Evolutionary conservation across 1,139 yeast genomes (phyloP).

Genomic region (Groenewaldozyma sp.): DNA sequence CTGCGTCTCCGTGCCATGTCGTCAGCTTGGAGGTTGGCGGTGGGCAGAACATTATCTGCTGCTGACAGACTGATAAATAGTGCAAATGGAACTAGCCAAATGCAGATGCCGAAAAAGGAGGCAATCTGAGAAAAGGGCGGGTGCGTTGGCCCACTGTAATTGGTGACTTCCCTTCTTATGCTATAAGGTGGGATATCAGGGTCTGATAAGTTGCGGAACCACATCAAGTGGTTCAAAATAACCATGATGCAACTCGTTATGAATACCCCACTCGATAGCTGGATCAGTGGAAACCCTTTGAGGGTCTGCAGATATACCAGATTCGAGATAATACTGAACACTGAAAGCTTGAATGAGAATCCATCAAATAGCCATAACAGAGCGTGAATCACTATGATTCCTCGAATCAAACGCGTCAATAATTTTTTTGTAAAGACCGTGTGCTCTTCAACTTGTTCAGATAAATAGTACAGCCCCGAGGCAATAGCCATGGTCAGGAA

Average conservation of each 20-base stretch:
- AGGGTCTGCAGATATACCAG: constrained; percentile 67
- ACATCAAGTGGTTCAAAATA: constrained; percentile 68
- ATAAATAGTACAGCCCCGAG: constrained; percentile 80
- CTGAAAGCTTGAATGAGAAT: constrained; percentile 60
- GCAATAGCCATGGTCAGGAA: constrained; percentile 64
- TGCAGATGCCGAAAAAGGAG: constrained; percentile 84
- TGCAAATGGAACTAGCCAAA: constrained; percentile 93
- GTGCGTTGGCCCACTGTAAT: constrained; percentile 43
- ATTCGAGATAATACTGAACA: constrained; percentile 62
- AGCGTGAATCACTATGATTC: constrained; percentile 44
- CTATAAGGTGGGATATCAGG: constrained; percentile 44
- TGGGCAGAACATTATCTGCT: constrained; percentile 79
- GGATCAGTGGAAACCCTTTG: constrained; percentile 73
- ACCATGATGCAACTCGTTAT: constrained; percentile 65
- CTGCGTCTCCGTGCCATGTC: background rate
- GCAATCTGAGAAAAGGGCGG: constrained; percentile 85
- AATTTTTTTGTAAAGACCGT: constrained; percentile 73
- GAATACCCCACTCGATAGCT: constrained; percentile 59
- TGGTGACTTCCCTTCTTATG: constrained; percentile 24
- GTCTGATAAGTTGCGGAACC: constrained; percentile 82
- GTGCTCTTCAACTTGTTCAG: constrained; percentile 91
- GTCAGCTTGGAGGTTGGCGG: background rate
- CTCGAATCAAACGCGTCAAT: constrained; percentile 52
- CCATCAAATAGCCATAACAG: constrained; percentile 62
- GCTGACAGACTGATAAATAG: constrained; percentile 89